Evolutionary conservation across 352 stramenopile species (phyloP), one percentile per base, ranked within the genome.

Genomic region (Globisporangium canariense): DNA sequence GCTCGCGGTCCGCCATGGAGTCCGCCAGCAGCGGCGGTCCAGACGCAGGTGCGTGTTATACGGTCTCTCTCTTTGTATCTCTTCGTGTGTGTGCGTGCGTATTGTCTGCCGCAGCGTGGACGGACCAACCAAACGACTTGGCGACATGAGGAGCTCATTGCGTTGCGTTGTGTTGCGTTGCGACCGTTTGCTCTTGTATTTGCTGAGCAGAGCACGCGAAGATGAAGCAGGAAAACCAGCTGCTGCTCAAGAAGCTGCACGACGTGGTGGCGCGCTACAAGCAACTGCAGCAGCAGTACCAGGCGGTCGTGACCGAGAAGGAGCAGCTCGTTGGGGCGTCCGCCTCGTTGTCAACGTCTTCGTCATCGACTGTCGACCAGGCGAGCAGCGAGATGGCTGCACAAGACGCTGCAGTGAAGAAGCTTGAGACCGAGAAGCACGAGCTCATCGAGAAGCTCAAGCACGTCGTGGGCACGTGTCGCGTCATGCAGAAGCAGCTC

Each of bases 371-470:
- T 3, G 60, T 22, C 4, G 61, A 64, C 57, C 47, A 51, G 25
- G 45, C 47, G 0, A 53, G 55, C 9, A 58, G 45, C 43, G 65
- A 71, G 59, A 54, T 64, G 60, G 55, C 58, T 6, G 58, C 41
- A 22, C 65, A 76, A 10, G 68, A 80, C 30, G 53, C 59, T 14
- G 69, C 68, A 0, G 71, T 79, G 55, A 72, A 82, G 53, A 77
- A 75, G 65, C 73, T 91, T 10, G 83, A 90, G 51, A 68, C 66
- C 9, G 79, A 90, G 59, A 91, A 91, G 65, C 73, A 76, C 30
- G 80, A 90, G 70, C 78, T 93, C 46, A 84, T 93, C 22, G 78
- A 82, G 62, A 91, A 93, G 66, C 78, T 91, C 60, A 89, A 89
- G 73, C 70, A 78, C 28, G 81, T 89, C 49, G 76, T 90, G n/a